Evolutionary conservation across 768 basidiomycete species (phyloP).

Genomic region (Terana coerulea): DNA sequence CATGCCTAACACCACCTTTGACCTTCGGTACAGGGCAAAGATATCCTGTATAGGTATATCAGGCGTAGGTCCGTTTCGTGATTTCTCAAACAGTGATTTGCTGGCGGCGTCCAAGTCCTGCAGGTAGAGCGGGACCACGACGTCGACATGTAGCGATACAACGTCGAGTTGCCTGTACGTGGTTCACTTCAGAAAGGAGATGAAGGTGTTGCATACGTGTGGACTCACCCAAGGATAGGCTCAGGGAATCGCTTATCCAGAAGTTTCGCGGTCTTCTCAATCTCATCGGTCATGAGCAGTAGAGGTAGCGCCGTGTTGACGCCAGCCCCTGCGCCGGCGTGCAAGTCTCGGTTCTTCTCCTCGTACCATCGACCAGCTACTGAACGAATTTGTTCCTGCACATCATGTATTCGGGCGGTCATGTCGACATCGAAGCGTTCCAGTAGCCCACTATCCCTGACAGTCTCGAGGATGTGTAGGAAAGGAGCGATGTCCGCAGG

Average conservation of each 20-base stretch:
- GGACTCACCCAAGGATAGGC: constrained; percentile 71
- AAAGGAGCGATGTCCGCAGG: constrained; percentile 63
- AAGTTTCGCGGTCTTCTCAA: constrained; percentile 81
- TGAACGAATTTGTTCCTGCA: constrained; percentile 60
- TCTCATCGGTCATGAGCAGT: constrained; percentile 80
- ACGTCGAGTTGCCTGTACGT: constrained; percentile 61
- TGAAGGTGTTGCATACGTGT: not conserved
- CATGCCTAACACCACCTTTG: constrained; percentile 75
- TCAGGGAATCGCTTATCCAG: constrained; percentile 87
- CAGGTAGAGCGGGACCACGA: constrained; percentile 61
- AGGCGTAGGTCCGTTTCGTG: constrained; percentile 83
- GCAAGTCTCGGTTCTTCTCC: constrained; percentile 58
- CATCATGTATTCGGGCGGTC: constrained; percentile 57
- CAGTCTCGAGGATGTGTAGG: constrained; percentile 63
- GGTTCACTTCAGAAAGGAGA: constrained; percentile 3
- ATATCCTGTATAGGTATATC: constrained; percentile 89
- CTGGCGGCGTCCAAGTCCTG: constrained; percentile 65
- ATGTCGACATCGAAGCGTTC: constrained; percentile 73
- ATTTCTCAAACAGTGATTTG: constrained; percentile 75
- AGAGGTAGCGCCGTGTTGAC: constrained; percentile 81
- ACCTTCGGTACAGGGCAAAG: constrained; percentile 79
- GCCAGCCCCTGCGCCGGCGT: constrained; percentile 59
- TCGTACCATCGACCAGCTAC: constrained; percentile 62
- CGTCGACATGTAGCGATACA: constrained; percentile 70
- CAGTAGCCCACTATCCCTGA: constrained; percentile 68